phyloP scores from a whole-genome alignment of 164 flowering plant genomes.

The Hamamelis virginiana region DNA sequence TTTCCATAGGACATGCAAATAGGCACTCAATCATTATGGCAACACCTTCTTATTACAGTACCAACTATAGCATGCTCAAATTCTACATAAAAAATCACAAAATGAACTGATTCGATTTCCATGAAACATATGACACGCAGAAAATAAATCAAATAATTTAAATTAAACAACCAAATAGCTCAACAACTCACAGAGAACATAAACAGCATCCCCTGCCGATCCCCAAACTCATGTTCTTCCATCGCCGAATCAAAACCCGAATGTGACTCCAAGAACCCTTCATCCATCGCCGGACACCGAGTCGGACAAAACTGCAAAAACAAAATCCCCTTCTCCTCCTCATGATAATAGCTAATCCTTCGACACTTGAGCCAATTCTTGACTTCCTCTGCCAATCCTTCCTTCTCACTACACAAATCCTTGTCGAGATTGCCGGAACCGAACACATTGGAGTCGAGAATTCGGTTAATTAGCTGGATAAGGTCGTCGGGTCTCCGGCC shows the following conservation, averaged over 20 bases:
- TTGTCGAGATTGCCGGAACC: conserved; percentile 60
- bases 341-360: conserved; percentile 60
- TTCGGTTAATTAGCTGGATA: conserved; percentile 59
- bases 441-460: conserved; percentile 65
- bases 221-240: conserved; percentile 60
- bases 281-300: conserved; percentile 30
- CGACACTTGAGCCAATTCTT: conserved; percentile 49
- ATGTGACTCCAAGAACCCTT: conserved; percentile 12
- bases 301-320: conserved; percentile 54
- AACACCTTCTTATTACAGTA: no score
- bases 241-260: conserved; percentile 39
- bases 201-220: conserved; percentile 74
- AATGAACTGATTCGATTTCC: background rate
- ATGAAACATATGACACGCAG: background rate
- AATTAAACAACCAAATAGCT: background rate
- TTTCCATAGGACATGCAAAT: no score
- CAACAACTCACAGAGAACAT: conserved; percentile 75
- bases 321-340: conserved; percentile 63
- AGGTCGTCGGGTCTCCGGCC: conserved; percentile 47
- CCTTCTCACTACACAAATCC: conserved; percentile 22
- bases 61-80: no score
- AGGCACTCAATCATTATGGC: no score
- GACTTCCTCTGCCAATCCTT: conserved; percentile 31
- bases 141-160: background rate
- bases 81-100: no score